Base-by-base conservation (phyloP, 176 grass and related monocot genomes). In the Themeda triandra region DNA sequence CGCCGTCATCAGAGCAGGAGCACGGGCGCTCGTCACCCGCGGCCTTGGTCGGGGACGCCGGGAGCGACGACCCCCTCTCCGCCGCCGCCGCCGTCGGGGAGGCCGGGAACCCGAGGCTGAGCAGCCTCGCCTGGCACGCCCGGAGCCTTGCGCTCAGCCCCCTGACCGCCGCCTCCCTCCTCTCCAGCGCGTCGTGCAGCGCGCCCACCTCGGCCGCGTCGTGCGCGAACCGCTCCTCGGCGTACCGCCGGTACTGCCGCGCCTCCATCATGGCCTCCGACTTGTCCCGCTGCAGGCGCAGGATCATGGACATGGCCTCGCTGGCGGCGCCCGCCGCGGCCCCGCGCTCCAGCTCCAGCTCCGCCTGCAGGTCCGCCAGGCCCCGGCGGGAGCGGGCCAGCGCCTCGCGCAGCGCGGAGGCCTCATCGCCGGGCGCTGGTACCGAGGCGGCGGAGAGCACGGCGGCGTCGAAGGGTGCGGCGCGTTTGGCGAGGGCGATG, bases 301-400 rank as follows among this genome's bases (percentile, higher is more conserved):
- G 75, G 79, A 97, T 97, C 94, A 97, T 97, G 1, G 86, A 91
- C 90, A 94, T 94, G 72, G 94, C 88, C 83, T 92, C 94, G 54
- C 51, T 76, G 4, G 94, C 90, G 13, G 94, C 92, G 4, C 88
- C 89, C 13, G 86, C 90, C 0, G 90, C 76, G 0, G 94, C 94
- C 8, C 75, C 86, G 4, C 90, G 90, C 83, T 94, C 94, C 3
- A 88, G 88, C 79, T 94, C 94, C 17, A 97, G 94, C 79, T 97
- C 94, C 42, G 62, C 66, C 3, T 82, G 79, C 69, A 97, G 85
- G 42, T 40, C 78, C 19, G 77, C 79, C 7, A 83, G 63, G 13
- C 41, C 73, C 10, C 42, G 75, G 8, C 84, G 87, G 21, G 88
- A 90, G n/a, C 81, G 54, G 68, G 71, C 83, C 19, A 94, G 66